phyloP scores from a whole-genome alignment of 2,329 filamentous ascomycete species.

The Fusarium fracticaudum region DNA sequence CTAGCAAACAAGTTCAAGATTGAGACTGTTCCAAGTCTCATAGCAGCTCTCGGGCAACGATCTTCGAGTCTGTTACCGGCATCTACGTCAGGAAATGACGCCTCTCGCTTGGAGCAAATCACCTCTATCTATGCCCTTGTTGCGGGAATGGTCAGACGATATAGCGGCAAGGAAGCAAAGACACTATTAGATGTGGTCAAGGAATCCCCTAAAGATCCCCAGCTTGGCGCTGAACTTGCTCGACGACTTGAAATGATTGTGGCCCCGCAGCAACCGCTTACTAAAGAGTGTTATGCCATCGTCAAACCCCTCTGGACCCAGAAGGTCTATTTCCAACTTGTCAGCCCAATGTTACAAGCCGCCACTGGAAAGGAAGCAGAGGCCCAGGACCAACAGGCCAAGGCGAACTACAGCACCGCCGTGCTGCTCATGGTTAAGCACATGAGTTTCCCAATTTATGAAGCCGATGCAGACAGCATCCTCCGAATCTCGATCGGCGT shows the following conservation, averaged over 20 bases:
- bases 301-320: conserved; percentile 60
- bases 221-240: conserved; percentile 53
- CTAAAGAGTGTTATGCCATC: conserved; percentile 54
- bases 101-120: conserved; percentile 39
- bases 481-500: conserved; percentile 60
- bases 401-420: conserved; percentile 57
- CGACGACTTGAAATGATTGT: conserved; percentile 56
- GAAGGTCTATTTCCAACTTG: conserved; percentile 59
- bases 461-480: conserved; percentile 59
- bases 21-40: conserved; percentile 44
- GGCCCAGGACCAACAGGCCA: conserved; percentile 42
- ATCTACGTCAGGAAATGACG: conserved; percentile 12
- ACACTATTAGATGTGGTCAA: conserved; percentile 49
- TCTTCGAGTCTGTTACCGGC: conserved; percentile 33
- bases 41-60: conserved; percentile 42
- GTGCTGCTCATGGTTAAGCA: conserved; percentile 61
- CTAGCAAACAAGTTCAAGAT: conserved; percentile 58
- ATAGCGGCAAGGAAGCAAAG: conserved; percentile 49
- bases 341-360: conserved; percentile 55
- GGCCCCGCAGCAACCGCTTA: conserved; percentile 51
- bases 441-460: conserved; percentile 61
- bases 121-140: conserved; percentile 49
- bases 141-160: conserved; percentile 52
- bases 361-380: conserved; percentile 50
- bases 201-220: conserved; percentile 46